Base-by-base conservation (phyloP, 148 eudicot species). In the Rhododendron mucronatum region DNA sequence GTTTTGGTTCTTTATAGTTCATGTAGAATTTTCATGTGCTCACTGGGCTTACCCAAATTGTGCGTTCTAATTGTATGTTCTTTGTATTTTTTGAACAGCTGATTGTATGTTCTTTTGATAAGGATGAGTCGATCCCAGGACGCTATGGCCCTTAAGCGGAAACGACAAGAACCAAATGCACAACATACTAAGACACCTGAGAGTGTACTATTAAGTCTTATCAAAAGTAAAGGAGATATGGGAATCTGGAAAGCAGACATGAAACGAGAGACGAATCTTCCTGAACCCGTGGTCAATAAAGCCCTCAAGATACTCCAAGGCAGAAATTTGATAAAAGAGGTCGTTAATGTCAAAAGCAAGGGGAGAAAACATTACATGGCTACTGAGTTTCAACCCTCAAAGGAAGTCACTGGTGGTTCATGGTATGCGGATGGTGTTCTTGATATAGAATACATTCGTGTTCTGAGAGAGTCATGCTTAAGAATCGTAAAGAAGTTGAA, bases 321-420 rank as follows among this genome's bases (percentile, higher is more conserved):
- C 7, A 87, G 87, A 61, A 79, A 75, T 2, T 55, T 86, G 84
- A 89, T 96, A 37, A 96, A 96, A 89, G 95, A 94, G 86, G 97
- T 96, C 3, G 78, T 88, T 16, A 90, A 91, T 74, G 86, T 94
- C 80, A 86, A 93, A 85, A 73, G 79, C 83, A 95, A 92, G 86
- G 91, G 88, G 44, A 93, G 84, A 84, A 92, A 91, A 39, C 93
- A 84, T 67, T 91, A 87, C 80, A 89, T 97, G 90, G 97, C 93
- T 23, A 57, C 26, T 1, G 98, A 97, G 86, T 92, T 93, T 79
- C 93, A 94, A 84, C 95, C 99, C 12, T 92, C 98, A 0, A 88
- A 77, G 65, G 95, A 92, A 78, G 45, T 95, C 30, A 94, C 94
- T 3, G 99, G 99, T 16, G 99, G 98, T 48, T 88, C 79, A 23